These are phyloP conservation scores for Coffea eugenioides DNA, from an alignment of 257 asterid genomes.

Conservation along the genomic window DNA sequence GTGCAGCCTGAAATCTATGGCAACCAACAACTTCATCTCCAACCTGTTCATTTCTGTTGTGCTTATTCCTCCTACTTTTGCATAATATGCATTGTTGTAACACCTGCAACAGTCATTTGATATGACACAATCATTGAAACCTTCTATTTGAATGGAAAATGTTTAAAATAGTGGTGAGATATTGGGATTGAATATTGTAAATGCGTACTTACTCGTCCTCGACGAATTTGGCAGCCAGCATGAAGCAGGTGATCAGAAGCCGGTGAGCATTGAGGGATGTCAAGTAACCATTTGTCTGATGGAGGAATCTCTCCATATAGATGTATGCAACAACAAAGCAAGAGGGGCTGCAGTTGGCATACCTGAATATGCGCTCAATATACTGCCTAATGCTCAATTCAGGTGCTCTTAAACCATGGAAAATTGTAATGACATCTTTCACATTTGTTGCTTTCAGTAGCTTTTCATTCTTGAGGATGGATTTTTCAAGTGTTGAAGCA, in stretches of 20 bases:
- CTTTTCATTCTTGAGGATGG: conserved; percentile 34
- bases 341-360: conserved; percentile 38
- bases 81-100: conserved; percentile 42
- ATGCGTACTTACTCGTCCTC: conserved; percentile 37
- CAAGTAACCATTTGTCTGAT: conserved; percentile 19
- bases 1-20: conserved; percentile 34
- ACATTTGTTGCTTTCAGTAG: conserved; percentile 20
- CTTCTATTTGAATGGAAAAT: neutral
- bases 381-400: conserved; percentile 36
- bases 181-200: neutral
- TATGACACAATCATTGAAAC: neutral
- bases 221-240: conserved; percentile 39
- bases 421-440: conserved; percentile 22
- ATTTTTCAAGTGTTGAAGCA: conserved; percentile 33
- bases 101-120: conserved; percentile 27
- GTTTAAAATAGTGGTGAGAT: no score
- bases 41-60: conserved; percentile 41
- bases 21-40: conserved; percentile 36
- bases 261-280: conserved; percentile 45
- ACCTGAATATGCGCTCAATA: conserved; percentile 42
- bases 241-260: conserved; percentile 33
- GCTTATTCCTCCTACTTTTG: conserved; percentile 43
- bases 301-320: conserved; percentile 38
- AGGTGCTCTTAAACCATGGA: conserved; percentile 41
- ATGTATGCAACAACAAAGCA: conserved; percentile 45